phyloP scores from a whole-genome alignment of 169 alveolate genomes.

The Cystoisospora suis region DNA sequence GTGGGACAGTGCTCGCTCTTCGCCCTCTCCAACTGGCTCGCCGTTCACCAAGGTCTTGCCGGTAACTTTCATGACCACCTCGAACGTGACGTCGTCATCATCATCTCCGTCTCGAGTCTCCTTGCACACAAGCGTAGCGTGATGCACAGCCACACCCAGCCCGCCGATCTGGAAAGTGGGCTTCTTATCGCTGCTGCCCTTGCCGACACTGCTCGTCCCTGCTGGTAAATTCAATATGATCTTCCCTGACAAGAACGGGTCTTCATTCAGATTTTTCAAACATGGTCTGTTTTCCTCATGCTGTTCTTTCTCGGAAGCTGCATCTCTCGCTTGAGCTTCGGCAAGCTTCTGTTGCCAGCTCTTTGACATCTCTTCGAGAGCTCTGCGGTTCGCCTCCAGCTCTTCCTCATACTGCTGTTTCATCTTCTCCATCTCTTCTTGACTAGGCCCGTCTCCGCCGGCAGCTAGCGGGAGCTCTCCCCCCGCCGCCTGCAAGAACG shows the following conservation, averaged over 20 bases:
- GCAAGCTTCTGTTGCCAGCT: conserved; percentile 67
- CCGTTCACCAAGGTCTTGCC: conserved; percentile 65
- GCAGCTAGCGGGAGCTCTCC: conserved; percentile 60
- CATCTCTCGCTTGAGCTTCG: conserved; percentile 72
- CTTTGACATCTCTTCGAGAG: conserved; percentile 72
- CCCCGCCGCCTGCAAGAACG: conserved; percentile 47
- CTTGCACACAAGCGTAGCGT: conserved; percentile 34
- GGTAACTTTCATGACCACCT: conserved; percentile 37
- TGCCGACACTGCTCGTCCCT: conserved; percentile 80
- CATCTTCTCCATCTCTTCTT: conserved; percentile 55
- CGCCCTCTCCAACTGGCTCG: not conserved
- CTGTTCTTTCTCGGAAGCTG: conserved; percentile 57
- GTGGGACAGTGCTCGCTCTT: not conserved
- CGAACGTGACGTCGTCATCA: conserved; percentile 19
- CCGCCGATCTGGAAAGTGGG: conserved; percentile 63
- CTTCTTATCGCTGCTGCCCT: conserved; percentile 71
- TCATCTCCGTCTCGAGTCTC: conserved; percentile 17
- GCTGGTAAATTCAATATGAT: conserved; percentile 67
- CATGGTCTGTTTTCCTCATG: conserved; percentile 73
- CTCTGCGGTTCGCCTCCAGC: conserved; percentile 67
- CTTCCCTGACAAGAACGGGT: conserved; percentile 84
- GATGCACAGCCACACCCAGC: conserved; percentile 42
- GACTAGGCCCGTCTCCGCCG: conserved; percentile 71
- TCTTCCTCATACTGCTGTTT: conserved; percentile 69
- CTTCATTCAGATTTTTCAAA: conserved; percentile 86